These are phyloP conservation scores for Nowakowskiella sp. DNA, from an alignment of 192 early-diverging fungal species.

Conservation along the genomic window DNA sequence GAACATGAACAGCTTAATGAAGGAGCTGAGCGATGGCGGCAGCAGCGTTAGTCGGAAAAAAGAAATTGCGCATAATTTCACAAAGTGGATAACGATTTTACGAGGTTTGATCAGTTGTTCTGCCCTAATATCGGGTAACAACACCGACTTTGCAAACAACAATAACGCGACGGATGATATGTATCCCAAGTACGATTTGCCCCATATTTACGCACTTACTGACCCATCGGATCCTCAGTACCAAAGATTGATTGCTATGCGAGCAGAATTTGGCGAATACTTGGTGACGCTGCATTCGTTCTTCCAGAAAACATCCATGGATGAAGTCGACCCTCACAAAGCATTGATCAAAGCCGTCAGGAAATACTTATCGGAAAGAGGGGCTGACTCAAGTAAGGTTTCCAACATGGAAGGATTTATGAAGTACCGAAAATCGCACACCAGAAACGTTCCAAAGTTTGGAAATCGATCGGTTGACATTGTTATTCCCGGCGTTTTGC, in stretches of 20 bases:
- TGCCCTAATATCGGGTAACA: neutral
- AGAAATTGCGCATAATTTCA: slow-evolving; percentile 1
- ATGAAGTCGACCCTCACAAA: slow-evolving; percentile 73
- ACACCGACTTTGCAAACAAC: too few species aligned
- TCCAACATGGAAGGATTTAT: too few species aligned
- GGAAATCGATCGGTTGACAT: too few species aligned
- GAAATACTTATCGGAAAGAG: slow-evolving; percentile 45
- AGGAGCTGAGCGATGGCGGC: neutral
- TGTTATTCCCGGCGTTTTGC: too few species aligned
- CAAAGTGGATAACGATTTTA: slow-evolving; percentile 19
- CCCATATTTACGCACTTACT: too few species aligned
- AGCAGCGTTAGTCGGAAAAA: slow-evolving; percentile 9
- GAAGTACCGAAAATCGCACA: too few species aligned
- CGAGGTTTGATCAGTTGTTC: neutral
- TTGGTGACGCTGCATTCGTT: slow-evolving; percentile 42
- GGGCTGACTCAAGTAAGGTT: slow-evolving; percentile 31
- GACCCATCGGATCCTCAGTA: slow-evolving; percentile 43
- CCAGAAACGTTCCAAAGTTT: too few species aligned
- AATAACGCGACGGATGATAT: too few species aligned
- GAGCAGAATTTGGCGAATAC: slow-evolving; percentile 42
- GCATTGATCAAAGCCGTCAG: slow-evolving; percentile 49
- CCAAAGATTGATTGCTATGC: slow-evolving; percentile 37
- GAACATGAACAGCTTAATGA: slow-evolving; percentile 2
- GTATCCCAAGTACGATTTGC: too few species aligned
- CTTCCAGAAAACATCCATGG: slow-evolving; percentile 48